Conservation (phyloP, 345 rosid genomes). For the Stellera chamaejasme region DNA sequence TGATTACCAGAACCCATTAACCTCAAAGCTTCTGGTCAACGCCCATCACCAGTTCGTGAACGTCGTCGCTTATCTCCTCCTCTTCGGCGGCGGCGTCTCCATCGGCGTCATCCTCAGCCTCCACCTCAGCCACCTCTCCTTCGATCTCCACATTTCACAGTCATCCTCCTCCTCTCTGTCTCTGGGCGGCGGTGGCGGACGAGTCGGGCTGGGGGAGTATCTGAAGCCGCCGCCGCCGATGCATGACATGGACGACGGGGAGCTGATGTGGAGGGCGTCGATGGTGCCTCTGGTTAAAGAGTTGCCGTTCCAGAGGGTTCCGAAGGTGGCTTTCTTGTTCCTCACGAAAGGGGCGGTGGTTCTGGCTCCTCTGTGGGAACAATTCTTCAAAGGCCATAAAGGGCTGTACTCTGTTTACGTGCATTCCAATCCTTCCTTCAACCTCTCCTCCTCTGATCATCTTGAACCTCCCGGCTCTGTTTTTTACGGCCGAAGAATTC, state of each 20-base stretch:
- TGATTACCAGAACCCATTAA: constrained; percentile 22
- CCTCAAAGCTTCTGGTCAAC: constrained; percentile 21
- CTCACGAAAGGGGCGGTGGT: constrained; percentile 60
- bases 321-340: constrained; percentile 82
- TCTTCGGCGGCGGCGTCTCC: constrained; percentile 46
- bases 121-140: constrained; percentile 29
- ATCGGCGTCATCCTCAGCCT: constrained; percentile 48
- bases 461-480: constrained; percentile 35
- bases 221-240: constrained; percentile 26
- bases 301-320: constrained; percentile 43
- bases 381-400: constrained; percentile 59
- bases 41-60: constrained; percentile 30
- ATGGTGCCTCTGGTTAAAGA: constrained; percentile 25
- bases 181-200: constrained; percentile 2
- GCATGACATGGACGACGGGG: constrained; percentile 72
- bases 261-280: constrained; percentile 72
- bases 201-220: constrained; percentile 27
- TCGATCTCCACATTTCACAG: constrained; percentile 23
- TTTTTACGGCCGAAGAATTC: constrained; percentile 57
- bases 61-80: constrained; percentile 32
- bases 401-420: constrained; percentile 56
- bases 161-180: constrained; percentile 11
- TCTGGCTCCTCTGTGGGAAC: constrained; percentile 79
- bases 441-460: constrained; percentile 10
- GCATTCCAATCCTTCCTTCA: constrained; percentile 52